These are phyloP conservation scores for Bryum argenteum DNA, from an alignment of 225 moss, liverwort and hornwort species.

Conservation along the genomic window DNA sequence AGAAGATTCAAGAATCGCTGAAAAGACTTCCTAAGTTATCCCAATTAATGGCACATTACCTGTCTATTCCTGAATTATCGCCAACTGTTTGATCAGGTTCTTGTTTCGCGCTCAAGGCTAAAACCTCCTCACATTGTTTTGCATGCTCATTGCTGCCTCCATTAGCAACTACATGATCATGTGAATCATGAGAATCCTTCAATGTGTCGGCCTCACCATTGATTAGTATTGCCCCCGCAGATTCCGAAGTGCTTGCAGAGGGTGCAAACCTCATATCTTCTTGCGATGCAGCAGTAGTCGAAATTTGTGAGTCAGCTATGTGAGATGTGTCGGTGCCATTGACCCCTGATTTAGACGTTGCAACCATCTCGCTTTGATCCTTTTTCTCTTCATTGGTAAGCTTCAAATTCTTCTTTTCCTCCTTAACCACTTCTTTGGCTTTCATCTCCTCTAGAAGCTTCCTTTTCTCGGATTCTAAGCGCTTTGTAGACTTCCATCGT, in stretches of 20 bases:
- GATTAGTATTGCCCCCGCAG: background rate
- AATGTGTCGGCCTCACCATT: background rate
- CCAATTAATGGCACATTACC: constrained; percentile 21
- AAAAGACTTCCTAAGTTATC: background rate
- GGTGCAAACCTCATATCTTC: constrained; percentile 6
- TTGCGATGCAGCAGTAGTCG: constrained; percentile 8
- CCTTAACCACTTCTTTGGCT: constrained; percentile 41
- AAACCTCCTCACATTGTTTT: constrained; percentile 7
- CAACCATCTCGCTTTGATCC: constrained; percentile 24
- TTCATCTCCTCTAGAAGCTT: constrained; percentile 44
- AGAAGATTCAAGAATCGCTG: background rate
- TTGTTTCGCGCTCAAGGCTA: background rate
- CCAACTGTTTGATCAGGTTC: background rate
- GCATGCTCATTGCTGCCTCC: constrained; percentile 18
- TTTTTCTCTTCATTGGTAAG: constrained; percentile 29
- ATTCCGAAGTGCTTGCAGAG: constrained; percentile 24
- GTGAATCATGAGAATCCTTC: background rate
- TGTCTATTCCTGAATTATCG: constrained; percentile 23
- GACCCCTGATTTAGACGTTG: background rate
- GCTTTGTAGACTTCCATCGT: constrained; percentile 57
- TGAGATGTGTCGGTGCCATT: constrained; percentile 21
- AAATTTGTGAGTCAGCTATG: background rate
- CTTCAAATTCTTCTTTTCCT: constrained; percentile 35
- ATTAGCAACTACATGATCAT: background rate
- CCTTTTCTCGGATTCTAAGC: constrained; percentile 42